Base-by-base conservation (phyloP, 306 rosid species). In the Prinsepia uniflora region DNA sequence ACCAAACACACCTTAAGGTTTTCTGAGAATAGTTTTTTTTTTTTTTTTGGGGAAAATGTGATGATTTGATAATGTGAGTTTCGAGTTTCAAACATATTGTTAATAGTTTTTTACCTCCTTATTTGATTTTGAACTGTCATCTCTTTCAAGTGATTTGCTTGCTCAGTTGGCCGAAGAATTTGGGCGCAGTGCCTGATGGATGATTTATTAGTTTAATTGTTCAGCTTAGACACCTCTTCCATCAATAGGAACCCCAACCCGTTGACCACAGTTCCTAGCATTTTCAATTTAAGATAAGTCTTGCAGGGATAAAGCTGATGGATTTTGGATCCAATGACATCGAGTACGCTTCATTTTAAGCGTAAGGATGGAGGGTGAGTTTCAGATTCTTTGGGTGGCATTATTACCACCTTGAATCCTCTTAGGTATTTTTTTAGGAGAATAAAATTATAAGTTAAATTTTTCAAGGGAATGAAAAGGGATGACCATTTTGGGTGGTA, bases 11-110 rank as follows among this genome's bases (percentile, higher is more conserved):
- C 2, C 8, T 6, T 11, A 13, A n/a, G 0, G 5, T 36, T 53
- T 17, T 19, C 1, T 4, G 1, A 19, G 4, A 18, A 30, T 30
- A 1, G 36, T 1, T 17, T 6, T 17, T 11, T 4, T 20, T n/a
- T n/a, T n/a, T n/a, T n/a, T n/a, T n/a, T n/a, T n/a, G n/a, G n/a
- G 11, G 19, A n/a, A 39, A 53, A 30, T 22, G 5, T 14, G 6
- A 24, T 45, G 70, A 15, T 48, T 67, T 48, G 58, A 67, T 67
- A 30, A 67, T 67, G 61, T 36, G 72, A 39, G 22, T 9, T 52
- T 52, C n/a, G 57, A 52, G 56, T 47, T 65, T 14, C 13, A 24
- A 44, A 6, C 19, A 30, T 6, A 65, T 46, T 24, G 4, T 10
- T 46, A 1, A 41, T 20, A 12, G 20, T 20, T 44, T 45, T 45